Evolutionary conservation across 331 rosid genomes (phyloP).

Genomic region (Pyrus hybrid): DNA sequence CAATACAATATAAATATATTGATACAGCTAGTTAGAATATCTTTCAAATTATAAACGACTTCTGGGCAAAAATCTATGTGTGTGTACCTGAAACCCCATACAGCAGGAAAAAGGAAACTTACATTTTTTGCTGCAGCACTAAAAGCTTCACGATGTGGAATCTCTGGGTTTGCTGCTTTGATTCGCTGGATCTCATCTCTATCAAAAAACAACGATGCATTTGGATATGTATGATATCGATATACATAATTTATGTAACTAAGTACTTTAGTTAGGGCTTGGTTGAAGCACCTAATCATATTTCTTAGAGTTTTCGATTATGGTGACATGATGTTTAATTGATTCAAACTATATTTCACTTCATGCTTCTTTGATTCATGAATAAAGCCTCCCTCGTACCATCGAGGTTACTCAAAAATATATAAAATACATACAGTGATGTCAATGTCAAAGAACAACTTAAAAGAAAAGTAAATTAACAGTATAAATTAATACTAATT

Average conservation of each 20-base stretch:
- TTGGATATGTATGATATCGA: not conserved
- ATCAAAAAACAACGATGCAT: not conserved
- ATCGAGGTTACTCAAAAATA: not conserved
- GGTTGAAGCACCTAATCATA: too few relatives aligned
- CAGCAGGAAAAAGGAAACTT: not conserved
- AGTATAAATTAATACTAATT: not conserved
- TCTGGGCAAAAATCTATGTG: not conserved
- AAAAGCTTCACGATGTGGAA: conserved; percentile 97
- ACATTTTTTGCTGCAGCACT: conserved; percentile 95
- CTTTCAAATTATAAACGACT: not conserved
- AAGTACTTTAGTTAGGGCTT: too few relatives aligned
- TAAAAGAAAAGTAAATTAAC: not conserved
- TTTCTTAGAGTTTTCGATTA: not conserved
- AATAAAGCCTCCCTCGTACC: not conserved
- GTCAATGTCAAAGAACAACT: not conserved
- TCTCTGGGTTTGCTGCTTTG: conserved; percentile 85
- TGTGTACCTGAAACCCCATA: not conserved
- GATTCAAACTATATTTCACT: not conserved
- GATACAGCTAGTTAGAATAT: not conserved
- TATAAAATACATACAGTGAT: too few relatives aligned
- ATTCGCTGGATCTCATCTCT: conserved; percentile 98
- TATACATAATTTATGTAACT: not conserved
- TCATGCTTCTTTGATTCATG: not conserved
- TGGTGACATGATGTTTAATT: not conserved
- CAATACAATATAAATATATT: not conserved